Base-by-base conservation (phyloP, 208 protist species). In the Plasmodiophora brassicae region DNA sequence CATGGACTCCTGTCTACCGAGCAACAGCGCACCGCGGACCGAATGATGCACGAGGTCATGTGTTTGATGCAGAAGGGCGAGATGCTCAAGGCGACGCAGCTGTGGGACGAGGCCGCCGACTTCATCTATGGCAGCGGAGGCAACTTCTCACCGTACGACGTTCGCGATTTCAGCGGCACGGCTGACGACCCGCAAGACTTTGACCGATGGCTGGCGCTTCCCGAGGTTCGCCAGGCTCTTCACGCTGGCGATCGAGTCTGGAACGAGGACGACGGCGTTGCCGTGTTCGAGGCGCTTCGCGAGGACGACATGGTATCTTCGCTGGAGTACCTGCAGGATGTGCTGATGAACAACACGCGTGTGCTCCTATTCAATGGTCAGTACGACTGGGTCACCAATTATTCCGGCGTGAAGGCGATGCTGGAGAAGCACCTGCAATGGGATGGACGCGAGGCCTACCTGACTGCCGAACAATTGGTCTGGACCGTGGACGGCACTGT, bases 301-400 rank as follows among this genome's bases (percentile, higher is more conserved):
- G 65, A 5, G n/a, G 65, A 78, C n/a, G 65, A 78, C n/a, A 78
- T 78, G 65, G n/a, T 78, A 44, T 5, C 14, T 14, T 78, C 65
- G 5, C n/a, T 78, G 20, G 32, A 5, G n/a, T 78, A 36, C 41
- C 41, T 78, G n/a, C 14, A 78, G 65, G 14, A 78, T 5, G 65
- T 78, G 5, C n/a, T n/a, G n/a, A 38, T 78, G 5, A 5, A 38
- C 10, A 5, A 78, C 5, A 78, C 14, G 20, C 65, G 65, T 8
- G 65, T 78, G 5, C n/a, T 78, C 5, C 14, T 78, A 8, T 5
- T 78, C 5, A 78, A 78, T 78, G 65, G 65, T 38, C 14, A 78
- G 65, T 78, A 38, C 65, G 65, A 78, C n/a, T 78, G 65, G 65
- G n/a, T 78, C 5, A 44, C 32, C 65, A 78, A 78, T 32, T 78